Conservation (phyloP, 148 eudicot genomes). For the Camellia granthamiana region DNA sequence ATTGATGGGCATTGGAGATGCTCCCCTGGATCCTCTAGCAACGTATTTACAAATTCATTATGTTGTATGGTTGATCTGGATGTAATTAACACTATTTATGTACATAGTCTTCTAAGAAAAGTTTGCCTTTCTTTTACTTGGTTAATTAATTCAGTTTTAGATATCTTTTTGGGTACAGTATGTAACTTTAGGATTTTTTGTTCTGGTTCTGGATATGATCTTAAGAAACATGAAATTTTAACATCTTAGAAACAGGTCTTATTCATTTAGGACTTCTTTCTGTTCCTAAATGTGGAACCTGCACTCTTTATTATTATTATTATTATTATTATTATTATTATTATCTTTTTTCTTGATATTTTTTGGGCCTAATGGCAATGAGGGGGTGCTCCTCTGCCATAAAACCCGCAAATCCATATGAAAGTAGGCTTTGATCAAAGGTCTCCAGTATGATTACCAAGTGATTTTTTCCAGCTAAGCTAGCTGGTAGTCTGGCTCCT, state of each 20-base stretch:
- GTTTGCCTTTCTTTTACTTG: no score
- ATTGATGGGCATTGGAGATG: conserved; percentile 3
- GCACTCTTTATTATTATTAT: neutral
- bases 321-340: neutral
- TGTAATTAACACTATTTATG: no score
- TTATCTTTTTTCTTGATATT: neutral
- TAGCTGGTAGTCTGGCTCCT: no score
- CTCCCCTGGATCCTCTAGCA: neutral
- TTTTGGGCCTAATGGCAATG: neutral
- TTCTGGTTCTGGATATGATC: neutral
- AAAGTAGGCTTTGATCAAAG: neutral
- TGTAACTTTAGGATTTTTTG: neutral
- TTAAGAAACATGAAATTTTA: neutral
- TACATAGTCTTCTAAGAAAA: no score
- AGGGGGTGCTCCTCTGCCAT: neutral
- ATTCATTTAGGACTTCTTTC: no score
- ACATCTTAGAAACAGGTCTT: no score
- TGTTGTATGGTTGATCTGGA: no score
- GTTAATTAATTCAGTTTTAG: neutral
- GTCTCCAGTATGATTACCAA: no score
- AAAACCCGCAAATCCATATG: neutral
- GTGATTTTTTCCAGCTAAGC: no score
- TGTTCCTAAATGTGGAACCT: no score
- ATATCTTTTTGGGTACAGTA: neutral
- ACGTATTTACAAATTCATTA: no score